Evolutionary conservation across 352 stramenopile species (phyloP).

Genomic region (Phytophthora boehmeriae): DNA sequence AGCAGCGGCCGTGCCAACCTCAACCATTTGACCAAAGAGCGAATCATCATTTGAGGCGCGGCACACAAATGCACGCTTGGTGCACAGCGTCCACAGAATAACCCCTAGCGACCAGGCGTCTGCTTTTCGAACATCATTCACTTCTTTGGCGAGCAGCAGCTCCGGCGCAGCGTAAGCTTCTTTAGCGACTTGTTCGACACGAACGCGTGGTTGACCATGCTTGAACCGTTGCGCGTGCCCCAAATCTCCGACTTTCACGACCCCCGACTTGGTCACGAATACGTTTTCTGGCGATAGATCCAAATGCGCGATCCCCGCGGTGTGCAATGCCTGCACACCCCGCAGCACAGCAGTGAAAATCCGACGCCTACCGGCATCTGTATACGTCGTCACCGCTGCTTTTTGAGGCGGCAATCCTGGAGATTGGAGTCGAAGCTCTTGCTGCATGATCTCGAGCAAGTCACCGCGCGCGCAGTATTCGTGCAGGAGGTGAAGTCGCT

Average conservation of each 20-base stretch:
- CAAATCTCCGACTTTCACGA: constrained; percentile 91
- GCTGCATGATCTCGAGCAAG: constrained; percentile 55
- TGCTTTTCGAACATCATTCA: constrained; percentile 58
- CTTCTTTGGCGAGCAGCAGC: constrained; percentile 33
- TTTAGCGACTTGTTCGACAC: constrained; percentile 52
- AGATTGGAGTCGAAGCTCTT: constrained; percentile 52
- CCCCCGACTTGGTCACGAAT: constrained; percentile 86
- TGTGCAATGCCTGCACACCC: constrained; percentile 88
- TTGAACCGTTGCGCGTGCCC: constrained; percentile 68
- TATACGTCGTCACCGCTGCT: constrained; percentile 39
- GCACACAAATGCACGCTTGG: constrained; percentile 63
- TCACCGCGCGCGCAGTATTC: constrained; percentile 74
- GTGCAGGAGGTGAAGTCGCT: constrained; percentile 65
- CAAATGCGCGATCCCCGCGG: constrained; percentile 87
- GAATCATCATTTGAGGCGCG: constrained; percentile 51
- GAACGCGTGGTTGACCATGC: constrained; percentile 23
- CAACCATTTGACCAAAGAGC: constrained; percentile 52
- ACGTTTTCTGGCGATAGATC: constrained; percentile 96
- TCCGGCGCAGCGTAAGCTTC: constrained; percentile 74
- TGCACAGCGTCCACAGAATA: constrained; percentile 69
- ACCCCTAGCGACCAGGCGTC: constrained; percentile 80
- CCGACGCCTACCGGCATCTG: constrained; percentile 41
- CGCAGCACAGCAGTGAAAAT: constrained; percentile 82
- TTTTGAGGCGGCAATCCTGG: constrained; percentile 34
- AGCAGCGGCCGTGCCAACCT: constrained; percentile 24